Conservation (phyloP, 1,284 basidiomycete species). For the Entoloma clypeatum region DNA sequence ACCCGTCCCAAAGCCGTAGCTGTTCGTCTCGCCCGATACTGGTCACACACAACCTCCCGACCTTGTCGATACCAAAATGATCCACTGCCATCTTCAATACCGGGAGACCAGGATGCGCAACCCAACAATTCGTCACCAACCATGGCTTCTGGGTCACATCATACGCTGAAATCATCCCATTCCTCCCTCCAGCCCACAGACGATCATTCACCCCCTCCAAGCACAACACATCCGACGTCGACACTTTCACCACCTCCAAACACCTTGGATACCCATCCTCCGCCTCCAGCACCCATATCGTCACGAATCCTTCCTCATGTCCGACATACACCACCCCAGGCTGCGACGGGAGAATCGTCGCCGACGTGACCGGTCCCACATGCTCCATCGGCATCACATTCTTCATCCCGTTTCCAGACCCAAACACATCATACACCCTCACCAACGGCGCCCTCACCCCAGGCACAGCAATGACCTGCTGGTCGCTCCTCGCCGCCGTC, state of each 20-base stretch:
- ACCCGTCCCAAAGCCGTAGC: conserved; percentile 86
- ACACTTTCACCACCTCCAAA: conserved; percentile 71
- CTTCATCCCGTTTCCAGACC: conserved; percentile 44
- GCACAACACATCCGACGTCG: conserved; percentile 73
- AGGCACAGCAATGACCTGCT: conserved; percentile 33
- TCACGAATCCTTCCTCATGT: conserved; percentile 89
- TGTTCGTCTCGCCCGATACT: conserved; percentile 77
- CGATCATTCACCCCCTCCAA: conserved; percentile 77
- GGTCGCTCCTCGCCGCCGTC: conserved; percentile 63
- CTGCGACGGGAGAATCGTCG: conserved; percentile 69
- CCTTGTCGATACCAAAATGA: conserved; percentile 64
- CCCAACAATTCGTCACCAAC: conserved; percentile 88
- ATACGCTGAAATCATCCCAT: conserved; percentile 82
- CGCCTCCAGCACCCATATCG: conserved; percentile 64
- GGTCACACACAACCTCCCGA: conserved; percentile 65
- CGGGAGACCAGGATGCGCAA: conserved; percentile 78
- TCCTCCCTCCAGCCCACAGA: conserved; percentile 84
- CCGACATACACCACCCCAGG: conserved; percentile 79
- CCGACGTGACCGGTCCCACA: conserved; percentile 79
- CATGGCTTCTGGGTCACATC: conserved; percentile 74
- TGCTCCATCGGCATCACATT: conserved; percentile 55
- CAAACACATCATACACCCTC: conserved; percentile 73
- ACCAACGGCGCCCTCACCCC: conserved; percentile 61
- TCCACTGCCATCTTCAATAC: conserved; percentile 73
- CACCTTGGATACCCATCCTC: conserved; percentile 56